Percentiles rank a stretch among this genome's conserved stretches.
These are phyloP conservation scores for Pythium oligandrum DNA, from an alignment of 352 stramenopile species.

Conservation along the genomic window DNA sequence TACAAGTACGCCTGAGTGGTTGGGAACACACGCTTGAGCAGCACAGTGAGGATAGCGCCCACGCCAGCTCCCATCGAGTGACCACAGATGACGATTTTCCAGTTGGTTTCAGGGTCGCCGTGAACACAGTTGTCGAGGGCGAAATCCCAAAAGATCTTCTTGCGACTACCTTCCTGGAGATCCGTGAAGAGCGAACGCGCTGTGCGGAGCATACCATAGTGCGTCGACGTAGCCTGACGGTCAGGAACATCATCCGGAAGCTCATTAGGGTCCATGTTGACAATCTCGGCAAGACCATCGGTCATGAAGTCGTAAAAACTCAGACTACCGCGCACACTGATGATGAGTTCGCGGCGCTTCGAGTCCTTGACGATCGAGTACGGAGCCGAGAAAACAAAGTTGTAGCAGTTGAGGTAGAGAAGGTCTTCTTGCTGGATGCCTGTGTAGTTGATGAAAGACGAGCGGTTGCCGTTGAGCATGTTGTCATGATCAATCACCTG, in stretches of 20 bases:
- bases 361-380: conserved; percentile 74
- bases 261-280: conserved; percentile 51
- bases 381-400: conserved; percentile 71
- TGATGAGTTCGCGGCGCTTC: conserved; percentile 58
- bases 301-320: conserved; percentile 81
- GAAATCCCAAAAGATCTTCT: conserved; percentile 68
- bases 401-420: conserved; percentile 78
- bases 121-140: conserved; percentile 39
- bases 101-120: conserved; percentile 19
- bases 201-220: conserved; percentile 72
- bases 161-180: conserved; percentile 50
- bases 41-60: conserved; percentile 54
- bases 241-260: conserved; percentile 49
- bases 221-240: conserved; percentile 38
- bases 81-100: conserved; percentile 70
- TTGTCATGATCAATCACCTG: conserved; percentile 68
- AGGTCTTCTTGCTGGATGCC: conserved; percentile 48
- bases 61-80: conserved; percentile 84
- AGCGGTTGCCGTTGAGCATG: conserved; percentile 46
- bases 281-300: conserved; percentile 60
- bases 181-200: conserved; percentile 55
- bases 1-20: conserved; percentile 59
- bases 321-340: conserved; percentile 67
- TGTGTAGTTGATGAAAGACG: conserved; percentile 70
- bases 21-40: conserved; percentile 55